Conservation (phyloP, 345 rosid genomes). For the Eucalyptus marginata region DNA sequence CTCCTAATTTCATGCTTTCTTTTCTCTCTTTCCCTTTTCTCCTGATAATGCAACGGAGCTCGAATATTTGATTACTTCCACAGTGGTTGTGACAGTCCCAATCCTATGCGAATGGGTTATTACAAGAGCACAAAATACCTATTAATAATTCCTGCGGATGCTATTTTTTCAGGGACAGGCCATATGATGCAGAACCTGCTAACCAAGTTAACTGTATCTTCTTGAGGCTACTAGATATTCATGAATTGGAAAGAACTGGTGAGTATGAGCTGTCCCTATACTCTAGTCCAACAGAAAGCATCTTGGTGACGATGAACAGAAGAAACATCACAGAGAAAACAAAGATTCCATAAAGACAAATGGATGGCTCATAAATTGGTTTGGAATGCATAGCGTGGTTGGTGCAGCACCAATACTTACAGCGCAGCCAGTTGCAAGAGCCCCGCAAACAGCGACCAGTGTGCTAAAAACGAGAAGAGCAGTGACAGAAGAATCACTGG, state of each 20-base stretch:
- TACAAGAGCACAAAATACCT: neutral
- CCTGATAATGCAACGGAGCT: neutral
- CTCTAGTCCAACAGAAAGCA: neutral
- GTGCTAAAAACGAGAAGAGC: conserved; percentile 26
- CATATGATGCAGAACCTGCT: neutral
- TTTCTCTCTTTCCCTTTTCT: neutral
- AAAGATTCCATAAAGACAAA: neutral
- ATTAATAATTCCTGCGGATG: neutral
- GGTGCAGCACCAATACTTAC: neutral
- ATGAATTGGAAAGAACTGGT: neutral
- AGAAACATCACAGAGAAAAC: neutral
- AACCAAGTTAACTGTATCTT: neutral
- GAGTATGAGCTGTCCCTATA: neutral
- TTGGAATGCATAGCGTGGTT: neutral
- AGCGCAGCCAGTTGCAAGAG: neutral
- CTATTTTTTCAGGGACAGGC: neutral
- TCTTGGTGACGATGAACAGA: neutral
- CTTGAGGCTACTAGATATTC: neutral
- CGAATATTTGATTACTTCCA: neutral
- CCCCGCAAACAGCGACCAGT: conserved; percentile 13
- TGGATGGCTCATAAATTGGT: neutral
- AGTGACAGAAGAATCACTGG: conserved; percentile 1
- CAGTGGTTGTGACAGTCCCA: neutral
- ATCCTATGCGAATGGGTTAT: neutral
- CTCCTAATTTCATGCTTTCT: neutral